Percentiles rank a stretch among this genome's conserved stretches.
Evolutionary conservation across 2,329 filamentous ascomycete species (phyloP).

Genomic region (Aspergillus neotritici): DNA sequence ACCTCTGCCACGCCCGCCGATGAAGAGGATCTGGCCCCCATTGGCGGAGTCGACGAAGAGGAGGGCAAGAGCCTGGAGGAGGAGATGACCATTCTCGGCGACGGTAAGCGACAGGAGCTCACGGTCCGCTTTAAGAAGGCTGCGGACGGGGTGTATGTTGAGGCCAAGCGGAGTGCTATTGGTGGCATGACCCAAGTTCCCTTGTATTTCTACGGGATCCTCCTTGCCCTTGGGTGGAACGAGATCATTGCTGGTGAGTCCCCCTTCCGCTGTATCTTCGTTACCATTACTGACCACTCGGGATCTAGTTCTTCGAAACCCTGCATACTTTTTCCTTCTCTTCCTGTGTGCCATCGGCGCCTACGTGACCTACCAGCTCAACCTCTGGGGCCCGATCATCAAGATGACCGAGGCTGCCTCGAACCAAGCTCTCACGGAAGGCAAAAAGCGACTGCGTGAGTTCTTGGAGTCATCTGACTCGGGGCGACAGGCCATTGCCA

Average conservation of each 20-base stretch:
- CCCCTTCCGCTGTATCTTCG: not conserved
- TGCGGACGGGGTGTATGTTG: constrained; percentile 93
- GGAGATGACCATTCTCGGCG: constrained; percentile 90
- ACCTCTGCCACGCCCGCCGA: constrained; percentile 69
- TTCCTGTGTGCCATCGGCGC: constrained; percentile 69
- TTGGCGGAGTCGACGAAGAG: constrained; percentile 90
- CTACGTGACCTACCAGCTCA: constrained; percentile 88
- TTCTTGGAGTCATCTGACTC: constrained; percentile 85
- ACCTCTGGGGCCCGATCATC: constrained; percentile 91
- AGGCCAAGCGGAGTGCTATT: constrained; percentile 94
- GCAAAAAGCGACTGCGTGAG: constrained; percentile 83
- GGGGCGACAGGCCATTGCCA: constrained; percentile 73
- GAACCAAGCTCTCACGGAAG: constrained; percentile 79
- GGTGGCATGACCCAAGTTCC: constrained; percentile 92
- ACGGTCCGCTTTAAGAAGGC: constrained; percentile 97
- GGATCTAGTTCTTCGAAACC: constrained; percentile 76
- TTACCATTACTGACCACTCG: not conserved
- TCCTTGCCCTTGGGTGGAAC: constrained; percentile 96
- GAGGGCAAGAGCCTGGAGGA: constrained; percentile 92
- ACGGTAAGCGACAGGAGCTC: constrained; percentile 84
- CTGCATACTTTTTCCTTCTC: constrained; percentile 83
- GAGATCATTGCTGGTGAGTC: constrained; percentile 85
- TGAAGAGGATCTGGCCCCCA: constrained; percentile 81
- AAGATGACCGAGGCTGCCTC: constrained; percentile 90
- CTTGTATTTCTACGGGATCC: constrained; percentile 84